Evolutionary conservation across 306 rosid genomes (phyloP).

Genomic region (Canavalia gladiata): DNA sequence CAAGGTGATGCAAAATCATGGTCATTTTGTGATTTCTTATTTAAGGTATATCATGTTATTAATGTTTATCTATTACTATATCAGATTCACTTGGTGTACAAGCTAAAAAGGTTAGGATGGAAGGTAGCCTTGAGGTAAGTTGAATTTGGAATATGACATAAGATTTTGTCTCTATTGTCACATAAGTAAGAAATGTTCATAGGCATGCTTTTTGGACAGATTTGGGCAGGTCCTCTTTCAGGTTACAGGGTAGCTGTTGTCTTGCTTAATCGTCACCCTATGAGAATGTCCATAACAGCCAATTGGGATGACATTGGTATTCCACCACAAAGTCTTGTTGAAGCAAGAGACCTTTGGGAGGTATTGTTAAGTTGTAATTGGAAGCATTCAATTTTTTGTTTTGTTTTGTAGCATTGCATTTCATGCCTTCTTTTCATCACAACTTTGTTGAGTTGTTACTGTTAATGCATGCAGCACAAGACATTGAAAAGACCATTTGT

Average conservation of each 20-base stretch:
- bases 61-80: background rate
- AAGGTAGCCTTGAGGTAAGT: slow-evolving; percentile 85
- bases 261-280: slow-evolving; percentile 72
- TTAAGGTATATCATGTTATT: background rate
- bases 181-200: slow-evolving; percentile 12
- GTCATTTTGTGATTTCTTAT: slow-evolving; percentile 4
- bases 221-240: slow-evolving; percentile 97
- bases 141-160: background rate
- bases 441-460: background rate
- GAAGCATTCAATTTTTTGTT: background rate
- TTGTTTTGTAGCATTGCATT: background rate
- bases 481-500: slow-evolving; percentile 64
- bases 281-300: slow-evolving; percentile 56
- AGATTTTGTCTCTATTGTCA: background rate
- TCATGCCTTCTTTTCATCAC: background rate
- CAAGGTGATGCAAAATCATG: slow-evolving; percentile 63
- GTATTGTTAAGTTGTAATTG: slow-evolving; percentile 43
- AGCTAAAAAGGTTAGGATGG: slow-evolving; percentile 88
- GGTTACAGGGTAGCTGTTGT: slow-evolving; percentile 74
- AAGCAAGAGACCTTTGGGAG: slow-evolving; percentile 97
- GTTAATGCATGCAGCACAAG: slow-evolving; percentile 72
- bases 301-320: slow-evolving; percentile 92
- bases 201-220: slow-evolving; percentile 51
- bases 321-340: slow-evolving; percentile 63
- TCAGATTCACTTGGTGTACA: slow-evolving; percentile 88